Evolutionary conservation across 2,329 filamentous ascomycete species (phyloP).

Genomic region (Podosphaera fusca): DNA sequence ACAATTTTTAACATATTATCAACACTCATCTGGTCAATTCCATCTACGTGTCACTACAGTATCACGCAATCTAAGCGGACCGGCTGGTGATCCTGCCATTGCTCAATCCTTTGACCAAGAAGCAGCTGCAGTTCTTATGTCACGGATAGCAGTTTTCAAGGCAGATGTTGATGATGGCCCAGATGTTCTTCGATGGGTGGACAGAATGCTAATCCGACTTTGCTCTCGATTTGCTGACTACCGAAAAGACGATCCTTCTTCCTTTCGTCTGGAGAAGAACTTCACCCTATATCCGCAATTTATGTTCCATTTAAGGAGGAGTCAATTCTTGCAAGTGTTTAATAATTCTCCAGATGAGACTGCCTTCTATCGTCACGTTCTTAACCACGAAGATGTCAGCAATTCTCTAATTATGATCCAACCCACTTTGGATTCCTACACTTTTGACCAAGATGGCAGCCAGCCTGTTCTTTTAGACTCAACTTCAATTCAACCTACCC

Average conservation of each 20-base stretch:
- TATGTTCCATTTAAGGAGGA: constrained; percentile 96
- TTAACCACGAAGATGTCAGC: constrained; percentile 91
- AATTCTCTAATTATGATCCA: constrained; percentile 98
- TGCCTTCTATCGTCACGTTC: constrained; percentile 91
- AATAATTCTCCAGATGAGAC: constrained; percentile 99
- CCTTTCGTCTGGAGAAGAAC: constrained; percentile 93
- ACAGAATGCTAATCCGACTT: constrained; percentile 89
- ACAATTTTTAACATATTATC: constrained; percentile 96
- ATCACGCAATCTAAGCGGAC: constrained; percentile 72
- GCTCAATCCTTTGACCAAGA: constrained; percentile 97
- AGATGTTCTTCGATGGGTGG: constrained; percentile 95
- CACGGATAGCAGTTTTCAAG: constrained; percentile 97
- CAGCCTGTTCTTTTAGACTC: constrained; percentile 90
- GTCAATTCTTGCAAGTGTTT: constrained; percentile 96
- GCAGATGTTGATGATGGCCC: constrained; percentile 94
- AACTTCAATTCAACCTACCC: constrained; percentile 82
- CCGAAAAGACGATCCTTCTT: constrained; percentile 90
- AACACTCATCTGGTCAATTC: constrained; percentile 89
- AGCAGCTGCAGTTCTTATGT: constrained; percentile 93
- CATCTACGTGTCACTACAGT: constrained; percentile 91
- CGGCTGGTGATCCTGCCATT: constrained; percentile 80
- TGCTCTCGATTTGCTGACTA: constrained; percentile 97
- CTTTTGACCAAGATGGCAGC: constrained; percentile 81
- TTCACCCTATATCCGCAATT: constrained; percentile 98
- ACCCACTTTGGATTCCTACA: constrained; percentile 90